Evolutionary conservation across 1,284 basidiomycete species (phyloP).

Genomic region (Fomitopsis pinicola): DNA sequence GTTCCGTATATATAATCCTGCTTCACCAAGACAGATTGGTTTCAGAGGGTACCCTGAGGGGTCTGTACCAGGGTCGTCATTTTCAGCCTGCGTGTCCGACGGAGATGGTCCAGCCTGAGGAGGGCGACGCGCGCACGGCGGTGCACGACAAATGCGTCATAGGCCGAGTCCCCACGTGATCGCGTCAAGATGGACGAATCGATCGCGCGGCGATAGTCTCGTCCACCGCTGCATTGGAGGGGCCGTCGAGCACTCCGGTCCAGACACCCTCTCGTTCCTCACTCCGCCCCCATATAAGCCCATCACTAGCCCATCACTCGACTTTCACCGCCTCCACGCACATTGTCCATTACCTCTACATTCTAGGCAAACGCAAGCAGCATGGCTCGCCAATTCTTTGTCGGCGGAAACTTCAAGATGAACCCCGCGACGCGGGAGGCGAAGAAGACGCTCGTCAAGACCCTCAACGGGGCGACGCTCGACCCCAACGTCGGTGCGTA

Average conservation of each 20-base stretch:
- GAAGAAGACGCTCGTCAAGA: constrained; percentile 61
- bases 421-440: constrained; percentile 71
- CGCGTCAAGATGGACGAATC: no score
- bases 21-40: no score
- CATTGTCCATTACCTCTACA: neutral
- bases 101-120: no score
- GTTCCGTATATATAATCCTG: no score
- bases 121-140: no score
- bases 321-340: neutral
- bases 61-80: no score
- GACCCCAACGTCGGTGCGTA: constrained; percentile 70
- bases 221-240: no score
- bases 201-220: no score
- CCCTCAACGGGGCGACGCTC: constrained; percentile 74
- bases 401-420: constrained; percentile 97
- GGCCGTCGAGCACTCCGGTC: neutral
- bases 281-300: neutral
- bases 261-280: neutral
- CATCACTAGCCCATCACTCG: neutral
- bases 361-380: neutral
- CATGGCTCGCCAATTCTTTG: constrained; percentile 82
- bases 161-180: no score
- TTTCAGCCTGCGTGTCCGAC: no score
- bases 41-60: no score
- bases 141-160: no score